phyloP scores from a whole-genome alignment of 345 rosid species.

The Gossypium herbaceum region DNA sequence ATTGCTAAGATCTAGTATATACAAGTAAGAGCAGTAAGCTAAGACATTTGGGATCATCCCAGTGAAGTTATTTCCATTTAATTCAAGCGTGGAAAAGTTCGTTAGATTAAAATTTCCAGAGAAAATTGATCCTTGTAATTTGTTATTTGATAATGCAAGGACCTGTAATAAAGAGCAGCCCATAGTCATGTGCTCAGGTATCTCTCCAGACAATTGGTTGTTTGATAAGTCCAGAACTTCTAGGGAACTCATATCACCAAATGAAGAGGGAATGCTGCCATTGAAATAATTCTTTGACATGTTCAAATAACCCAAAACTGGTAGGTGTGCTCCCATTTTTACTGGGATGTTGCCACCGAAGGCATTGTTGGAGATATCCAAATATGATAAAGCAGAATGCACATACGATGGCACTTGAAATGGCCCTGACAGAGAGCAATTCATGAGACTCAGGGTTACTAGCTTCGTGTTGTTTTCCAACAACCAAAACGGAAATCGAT shows the following conservation, averaged over 20 bases:
- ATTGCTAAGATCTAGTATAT: slow-evolving; percentile 11
- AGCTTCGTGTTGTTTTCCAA: slow-evolving; percentile 22
- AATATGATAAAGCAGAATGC: neutral
- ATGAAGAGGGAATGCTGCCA: slow-evolving; percentile 23
- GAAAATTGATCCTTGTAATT: slow-evolving; percentile 19
- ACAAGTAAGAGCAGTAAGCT: neutral
- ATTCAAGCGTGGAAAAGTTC: neutral
- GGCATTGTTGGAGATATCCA: slow-evolving; percentile 15
- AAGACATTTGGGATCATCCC: slow-evolving; percentile 2
- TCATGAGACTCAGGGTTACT: accelerated
- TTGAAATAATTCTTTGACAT: slow-evolving; percentile 11
- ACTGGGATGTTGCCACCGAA: slow-evolving; percentile 8
- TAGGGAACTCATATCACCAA: neutral
- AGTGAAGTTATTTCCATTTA: neutral
- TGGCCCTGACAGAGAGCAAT: slow-evolving; percentile 7
- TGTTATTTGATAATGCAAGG: slow-evolving; percentile 20
- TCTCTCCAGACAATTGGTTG: slow-evolving; percentile 14
- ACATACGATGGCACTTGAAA: neutral
- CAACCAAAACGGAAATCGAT: slow-evolving; percentile 24
- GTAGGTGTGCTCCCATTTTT: slow-evolving; percentile 4
- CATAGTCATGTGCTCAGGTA: slow-evolving; percentile 6
- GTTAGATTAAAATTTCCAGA: neutral
- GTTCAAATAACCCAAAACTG: neutral
- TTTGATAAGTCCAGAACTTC: slow-evolving; percentile 11
- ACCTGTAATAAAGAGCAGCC: neutral